Base-by-base conservation (phyloP, 2,329 filamentous ascomycete species). In the Malbranchea cinnamomea region DNA sequence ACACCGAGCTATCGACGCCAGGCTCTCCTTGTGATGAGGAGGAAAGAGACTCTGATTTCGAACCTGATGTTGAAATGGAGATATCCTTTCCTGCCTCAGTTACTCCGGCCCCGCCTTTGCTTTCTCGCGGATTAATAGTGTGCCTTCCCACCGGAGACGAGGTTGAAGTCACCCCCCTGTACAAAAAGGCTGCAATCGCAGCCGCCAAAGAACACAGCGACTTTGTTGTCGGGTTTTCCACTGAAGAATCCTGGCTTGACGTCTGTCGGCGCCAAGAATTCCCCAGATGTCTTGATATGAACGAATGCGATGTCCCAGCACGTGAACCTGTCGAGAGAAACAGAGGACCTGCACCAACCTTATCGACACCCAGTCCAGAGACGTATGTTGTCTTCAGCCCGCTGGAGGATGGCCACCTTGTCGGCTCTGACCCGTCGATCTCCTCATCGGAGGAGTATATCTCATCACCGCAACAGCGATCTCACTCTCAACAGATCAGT, bases 201-300 rank as follows among this genome's bases (percentile, higher is more conserved):
- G 49, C 52, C 10, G 54, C 52, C 23, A 50, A 48, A 34, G 47
- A 52, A 29, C 53, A 59, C 32, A 46, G 46, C 23, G 54, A 59
- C 33, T 59, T 58, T 34, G 53, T 58, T 10, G 34, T 52, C 8
- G 55, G 55, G 4, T 52, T 58, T 25, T 14, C 49, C 11, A 50
- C 44, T 17, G 45, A 41, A 22, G 53, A 57, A 27, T 45, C 51
- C 11, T 58, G 49, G 43, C 49, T 53, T 29, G 36, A 45, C 13
- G 41, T 49, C 7, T 50, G 27, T 26, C 20, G 9, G 13, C 48
- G 17, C 44, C 19, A 13, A 26, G 28, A 15, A 25, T 22, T 20
- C 27, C 17, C 23, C 33, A 31, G 13, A 30, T 31, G 36, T 24
- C 30, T 25, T 12, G 39, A 41, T 22, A 18, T 41, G 10, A 24